Evolutionary conservation across 2,329 filamentous ascomycete genomes (phyloP).

Genomic region (Phyllosticta citrichinensis): DNA sequence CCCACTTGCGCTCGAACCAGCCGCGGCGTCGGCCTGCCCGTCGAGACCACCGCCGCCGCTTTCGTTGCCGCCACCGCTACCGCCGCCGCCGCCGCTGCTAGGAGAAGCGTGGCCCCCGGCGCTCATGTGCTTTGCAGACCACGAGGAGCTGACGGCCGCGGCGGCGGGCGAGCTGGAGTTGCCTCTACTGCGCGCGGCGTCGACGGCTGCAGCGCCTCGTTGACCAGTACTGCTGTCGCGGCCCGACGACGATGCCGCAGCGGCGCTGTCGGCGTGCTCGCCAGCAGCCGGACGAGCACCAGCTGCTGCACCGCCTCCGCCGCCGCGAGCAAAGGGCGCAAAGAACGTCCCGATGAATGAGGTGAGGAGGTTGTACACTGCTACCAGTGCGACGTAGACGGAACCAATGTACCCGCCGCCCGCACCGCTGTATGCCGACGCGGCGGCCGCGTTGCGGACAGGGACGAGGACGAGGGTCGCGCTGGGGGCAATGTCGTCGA

Average conservation of each 20-base stretch:
- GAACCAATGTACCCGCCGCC: constrained; percentile 12
- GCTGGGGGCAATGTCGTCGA: constrained; percentile 61
- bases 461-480: constrained; percentile 77
- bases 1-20: background rate
- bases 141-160: background rate
- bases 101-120: constrained; percentile 11
- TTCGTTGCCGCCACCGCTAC: too few relatives aligned
- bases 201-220: too few relatives aligned
- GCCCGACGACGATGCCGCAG: background rate
- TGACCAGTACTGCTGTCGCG: background rate
- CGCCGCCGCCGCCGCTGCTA: too few relatives aligned
- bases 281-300: background rate
- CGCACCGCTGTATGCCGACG: constrained; percentile 37
- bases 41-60: constrained; percentile 20
- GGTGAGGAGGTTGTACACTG: background rate
- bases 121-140: background rate
- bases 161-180: background rate
- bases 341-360: constrained; percentile 9
- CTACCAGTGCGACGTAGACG: constrained; percentile 9
- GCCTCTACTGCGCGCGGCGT: too few relatives aligned
- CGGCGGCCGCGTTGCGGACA: constrained; percentile 49
- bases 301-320: background rate
- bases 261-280: background rate
- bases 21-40: constrained; percentile 12
- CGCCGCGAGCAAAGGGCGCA: constrained; percentile 4